Evolutionary conservation across 2,329 filamentous ascomycete genomes (phyloP), one percentile per base, ranked within the genome.

Genomic region (Bertia moriformis): DNA sequence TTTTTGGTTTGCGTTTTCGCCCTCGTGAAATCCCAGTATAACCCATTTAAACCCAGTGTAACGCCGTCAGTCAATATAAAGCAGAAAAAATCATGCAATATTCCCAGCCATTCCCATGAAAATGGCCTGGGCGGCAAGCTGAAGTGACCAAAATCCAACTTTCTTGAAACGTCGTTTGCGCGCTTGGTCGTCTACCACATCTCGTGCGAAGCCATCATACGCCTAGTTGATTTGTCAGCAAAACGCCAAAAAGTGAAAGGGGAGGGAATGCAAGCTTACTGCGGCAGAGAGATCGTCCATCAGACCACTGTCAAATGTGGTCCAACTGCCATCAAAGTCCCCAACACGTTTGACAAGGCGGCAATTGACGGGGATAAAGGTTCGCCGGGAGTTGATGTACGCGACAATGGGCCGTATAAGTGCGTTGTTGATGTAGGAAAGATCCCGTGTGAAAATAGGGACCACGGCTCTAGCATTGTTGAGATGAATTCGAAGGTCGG

Each of bases 251-350:
- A 35, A 17, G 12, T n/a, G n/a, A n/a, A n/a, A n/a, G n/a, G n/a
- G n/a, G n/a, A n/a, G n/a, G n/a, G n/a, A n/a, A n/a, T n/a, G 32
- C 7, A 17, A 18, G 32, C 32, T 35, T 35, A 35, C 32, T 15
- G 32, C 91, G 46, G 83, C 85, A 4, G 83, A 89, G 44, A 93
- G 65, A 59, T 98, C 91, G 51, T 93, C 85, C 80, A 96, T 86
- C 39, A 98, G 64, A 1, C 87, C 88, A 50, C 83, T 91, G 58
- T 98, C 91, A 54, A 83, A 96, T 19, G 93, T 71, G 3, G 88
- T 89, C 91, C 91, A 96, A 48, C 83, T 84, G 22, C 91, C 91
- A 56, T 96, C 85, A 52, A 98, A 98, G 55, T 98, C 91, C 42
- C 72, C 72, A 14, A 78, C 72, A 4, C 78, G 77, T 64, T 98